Evolutionary conservation across 345 rosid species (phyloP).

Genomic region (Arabidopsis arenosa): DNA sequence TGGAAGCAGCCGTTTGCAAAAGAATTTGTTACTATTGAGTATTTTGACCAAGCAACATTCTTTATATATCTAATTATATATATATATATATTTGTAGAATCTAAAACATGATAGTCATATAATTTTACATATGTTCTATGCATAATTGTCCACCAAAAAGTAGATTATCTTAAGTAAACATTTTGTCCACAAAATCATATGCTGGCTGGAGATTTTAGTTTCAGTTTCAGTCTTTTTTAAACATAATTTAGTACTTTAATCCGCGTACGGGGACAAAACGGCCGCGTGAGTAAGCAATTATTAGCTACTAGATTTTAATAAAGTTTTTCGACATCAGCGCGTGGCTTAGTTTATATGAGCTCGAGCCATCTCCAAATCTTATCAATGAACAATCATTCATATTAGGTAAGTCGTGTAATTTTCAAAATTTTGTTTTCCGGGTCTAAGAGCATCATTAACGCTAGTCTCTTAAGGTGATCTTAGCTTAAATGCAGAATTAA

Average conservation of each 20-base stretch:
- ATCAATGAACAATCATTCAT: not conserved
- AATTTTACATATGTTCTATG: not conserved
- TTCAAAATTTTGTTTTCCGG: too few relatives aligned
- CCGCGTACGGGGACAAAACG: constrained; percentile 18
- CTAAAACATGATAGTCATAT: not conserved
- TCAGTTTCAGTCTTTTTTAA: not conserved
- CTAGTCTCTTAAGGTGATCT: too few relatives aligned
- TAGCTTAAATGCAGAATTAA: too few relatives aligned
- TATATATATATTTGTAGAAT: not conserved
- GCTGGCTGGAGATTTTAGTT: not conserved
- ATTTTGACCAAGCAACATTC: not conserved
- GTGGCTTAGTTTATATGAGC: constrained; percentile 8
- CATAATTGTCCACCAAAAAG: not conserved
- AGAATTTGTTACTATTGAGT: not conserved
- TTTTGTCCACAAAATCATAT: not conserved
- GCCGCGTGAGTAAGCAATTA: constrained; percentile 13
- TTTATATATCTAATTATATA: not conserved
- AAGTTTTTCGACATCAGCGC: not conserved
- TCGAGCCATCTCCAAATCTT: not conserved
- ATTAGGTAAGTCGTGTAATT: not conserved
- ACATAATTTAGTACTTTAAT: too few relatives aligned
- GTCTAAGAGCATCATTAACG: too few relatives aligned
- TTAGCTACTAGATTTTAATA: not conserved
- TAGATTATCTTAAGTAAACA: not conserved
- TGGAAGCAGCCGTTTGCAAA: constrained; percentile 19